Conservation (phyloP, 2,329 filamentous ascomycete genomes). For the Lasiodiplodia hormozganensis region DNA sequence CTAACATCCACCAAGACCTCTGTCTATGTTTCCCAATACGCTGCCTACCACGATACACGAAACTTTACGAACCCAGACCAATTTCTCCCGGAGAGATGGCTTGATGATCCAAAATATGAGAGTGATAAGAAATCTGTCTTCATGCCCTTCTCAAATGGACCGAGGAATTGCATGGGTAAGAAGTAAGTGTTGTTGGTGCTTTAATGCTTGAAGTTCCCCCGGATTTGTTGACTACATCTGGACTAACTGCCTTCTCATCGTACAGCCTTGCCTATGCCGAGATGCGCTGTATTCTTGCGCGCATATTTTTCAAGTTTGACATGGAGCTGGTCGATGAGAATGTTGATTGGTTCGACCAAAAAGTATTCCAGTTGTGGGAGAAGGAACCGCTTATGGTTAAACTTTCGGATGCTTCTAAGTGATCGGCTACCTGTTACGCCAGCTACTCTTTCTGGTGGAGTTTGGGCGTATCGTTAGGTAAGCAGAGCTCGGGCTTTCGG, state of each 20-base stretch:
- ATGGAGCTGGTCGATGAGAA: slow-evolving; percentile 40
- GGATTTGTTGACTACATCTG: too few relatives aligned
- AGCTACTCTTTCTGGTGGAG: too few relatives aligned
- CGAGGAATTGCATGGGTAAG: slow-evolving; percentile 46
- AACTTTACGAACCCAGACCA: slow-evolving; percentile 44
- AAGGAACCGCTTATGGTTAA: slow-evolving; percentile 41
- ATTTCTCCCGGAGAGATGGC: slow-evolving; percentile 47
- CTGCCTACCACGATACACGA: slow-evolving; percentile 38
- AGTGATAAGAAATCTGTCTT: slow-evolving; percentile 40
- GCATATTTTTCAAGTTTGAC: slow-evolving; percentile 51
- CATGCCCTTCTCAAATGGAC: slow-evolving; percentile 45
- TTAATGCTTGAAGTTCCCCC: not conserved
- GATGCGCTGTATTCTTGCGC: slow-evolving; percentile 48
- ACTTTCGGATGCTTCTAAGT: slow-evolving; percentile 31
- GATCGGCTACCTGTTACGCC: not conserved
- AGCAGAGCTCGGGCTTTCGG: not conserved
- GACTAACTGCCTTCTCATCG: not conserved
- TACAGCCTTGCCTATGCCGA: slow-evolving; percentile 44
- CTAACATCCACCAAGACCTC: slow-evolving; percentile 32
- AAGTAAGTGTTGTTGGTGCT: slow-evolving; percentile 36
- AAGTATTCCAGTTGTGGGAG: slow-evolving; percentile 43
- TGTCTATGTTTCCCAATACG: slow-evolving; percentile 40
- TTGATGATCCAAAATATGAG: slow-evolving; percentile 35
- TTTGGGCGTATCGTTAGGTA: too few relatives aligned
- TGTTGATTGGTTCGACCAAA: slow-evolving; percentile 49